Conservation (phyloP, 2,329 filamentous ascomycete species). For the Sarocladium oryzae region DNA sequence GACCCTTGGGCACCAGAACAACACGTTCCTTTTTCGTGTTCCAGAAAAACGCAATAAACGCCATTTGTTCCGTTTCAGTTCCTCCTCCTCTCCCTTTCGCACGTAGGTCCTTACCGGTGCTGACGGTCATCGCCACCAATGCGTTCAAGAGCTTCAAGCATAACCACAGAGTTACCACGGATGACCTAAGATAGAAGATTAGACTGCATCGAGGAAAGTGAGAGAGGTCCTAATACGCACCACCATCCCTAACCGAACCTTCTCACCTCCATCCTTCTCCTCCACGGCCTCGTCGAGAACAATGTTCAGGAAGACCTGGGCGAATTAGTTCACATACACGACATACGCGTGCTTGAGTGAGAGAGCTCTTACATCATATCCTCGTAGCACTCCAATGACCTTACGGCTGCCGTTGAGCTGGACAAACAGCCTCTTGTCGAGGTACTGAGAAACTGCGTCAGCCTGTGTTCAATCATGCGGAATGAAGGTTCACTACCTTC, state of each 20-base stretch:
- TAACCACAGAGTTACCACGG: slow-evolving; percentile 94
- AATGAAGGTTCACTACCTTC: slow-evolving; percentile 56
- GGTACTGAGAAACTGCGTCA: slow-evolving; percentile 63
- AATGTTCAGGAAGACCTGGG: slow-evolving; percentile 92
- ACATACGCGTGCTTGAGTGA: no score
- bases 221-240: slow-evolving; percentile 47
- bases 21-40: slow-evolving; percentile 1
- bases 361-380: slow-evolving; percentile 73
- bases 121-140: slow-evolving; percentile 55
- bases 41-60: slow-evolving; percentile 6
- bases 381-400: slow-evolving; percentile 87
- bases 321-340: not conserved
- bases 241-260: slow-evolving; percentile 85
- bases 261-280: slow-evolving; percentile 87
- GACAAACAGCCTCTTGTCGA: slow-evolving; percentile 97
- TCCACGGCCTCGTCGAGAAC: slow-evolving; percentile 95
- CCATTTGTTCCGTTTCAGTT: not conserved
- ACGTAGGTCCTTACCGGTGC: not conserved
- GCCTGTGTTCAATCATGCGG: slow-evolving; percentile 10
- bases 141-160: slow-evolving; percentile 78
- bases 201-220: slow-evolving; percentile 15
- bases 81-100: no score
- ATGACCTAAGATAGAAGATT: slow-evolving; percentile 65
- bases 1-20: not conserved
- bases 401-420: slow-evolving; percentile 97